Evolutionary conservation across 2,329 filamentous ascomycete genomes (phyloP).

Genomic region (Lasiodiplodia theobromae): DNA sequence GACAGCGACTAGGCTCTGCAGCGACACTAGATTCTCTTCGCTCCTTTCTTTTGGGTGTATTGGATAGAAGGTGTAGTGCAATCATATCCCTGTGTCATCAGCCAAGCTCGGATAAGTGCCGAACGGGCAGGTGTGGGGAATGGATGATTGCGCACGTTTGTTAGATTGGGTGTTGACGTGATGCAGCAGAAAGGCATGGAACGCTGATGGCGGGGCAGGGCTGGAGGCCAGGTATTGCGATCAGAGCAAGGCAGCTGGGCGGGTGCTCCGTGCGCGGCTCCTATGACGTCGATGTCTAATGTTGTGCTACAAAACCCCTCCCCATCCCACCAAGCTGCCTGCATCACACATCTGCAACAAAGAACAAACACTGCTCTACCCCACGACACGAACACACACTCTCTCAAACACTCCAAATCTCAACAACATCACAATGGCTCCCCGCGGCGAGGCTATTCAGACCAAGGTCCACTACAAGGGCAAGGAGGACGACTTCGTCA

Average conservation of each 20-base stretch:
- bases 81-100: constrained; percentile 25
- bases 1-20: background rate
- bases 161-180: constrained; percentile 29
- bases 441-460: constrained; percentile 62
- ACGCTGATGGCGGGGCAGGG: constrained; percentile 28
- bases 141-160: background rate
- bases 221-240: constrained; percentile 24
- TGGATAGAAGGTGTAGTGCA: constrained; percentile 24
- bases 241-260: constrained; percentile 26
- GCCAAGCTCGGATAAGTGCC: background rate
- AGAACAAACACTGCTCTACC: constrained; percentile 16
- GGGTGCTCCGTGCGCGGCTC: constrained; percentile 16
- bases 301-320: constrained; percentile 30
- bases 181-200: constrained; percentile 28
- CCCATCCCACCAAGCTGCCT: constrained; percentile 24
- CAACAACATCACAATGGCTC: constrained; percentile 41
- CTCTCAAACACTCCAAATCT: constrained; percentile 1
- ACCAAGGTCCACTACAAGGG: constrained; percentile 90
- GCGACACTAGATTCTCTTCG: constrained; percentile 11
- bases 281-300: constrained; percentile 26
- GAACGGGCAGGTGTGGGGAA: constrained; percentile 10
- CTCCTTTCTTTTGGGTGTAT: constrained; percentile 20
- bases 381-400: background rate
- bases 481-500: constrained; percentile 70
- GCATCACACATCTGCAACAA: constrained; percentile 20